phyloP scores from a whole-genome alignment of 768 basidiomycete species.

The Lanmaoa rubissima region DNA sequence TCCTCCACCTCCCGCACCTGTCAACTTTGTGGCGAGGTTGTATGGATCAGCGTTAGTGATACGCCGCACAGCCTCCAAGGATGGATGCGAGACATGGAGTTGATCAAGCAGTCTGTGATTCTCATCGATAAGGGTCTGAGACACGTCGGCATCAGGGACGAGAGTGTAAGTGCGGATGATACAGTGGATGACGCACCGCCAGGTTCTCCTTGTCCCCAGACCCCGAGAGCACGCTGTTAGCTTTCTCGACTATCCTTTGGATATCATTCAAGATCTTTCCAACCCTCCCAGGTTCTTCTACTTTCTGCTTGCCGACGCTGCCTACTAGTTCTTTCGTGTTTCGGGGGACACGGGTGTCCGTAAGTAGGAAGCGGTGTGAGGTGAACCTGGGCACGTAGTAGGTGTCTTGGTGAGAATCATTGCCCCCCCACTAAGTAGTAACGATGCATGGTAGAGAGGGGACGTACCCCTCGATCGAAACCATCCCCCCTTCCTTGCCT shows the following conservation, averaged over 20 bases:
- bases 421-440: not conserved
- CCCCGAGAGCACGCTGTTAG: constrained; percentile 70
- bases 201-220: constrained; percentile 12
- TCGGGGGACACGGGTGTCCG: constrained; percentile 89
- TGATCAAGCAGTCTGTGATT: constrained; percentile 85
- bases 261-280: constrained; percentile 76
- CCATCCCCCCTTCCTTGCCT: constrained; percentile 77
- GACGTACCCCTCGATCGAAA: constrained; percentile 78
- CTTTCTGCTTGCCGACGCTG: constrained; percentile 74
- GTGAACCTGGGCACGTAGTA: constrained; percentile 62
- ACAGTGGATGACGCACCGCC: constrained; percentile 50
- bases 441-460: not conserved
- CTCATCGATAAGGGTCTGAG: constrained; percentile 76
- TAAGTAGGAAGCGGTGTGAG: constrained; percentile 84
- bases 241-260: constrained; percentile 83
- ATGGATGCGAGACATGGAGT: constrained; percentile 89
- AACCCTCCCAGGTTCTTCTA: constrained; percentile 83
- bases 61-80: constrained; percentile 77
- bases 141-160: not conserved
- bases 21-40: constrained; percentile 85
- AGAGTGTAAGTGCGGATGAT: not conserved
- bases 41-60: constrained; percentile 64
- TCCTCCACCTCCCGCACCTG: constrained; percentile 98
- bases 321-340: constrained; percentile 95
- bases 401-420: constrained; percentile 6